These are phyloP conservation scores for Babesia divergens DNA, from an alignment of 169 alveolate genomes.

Conservation along the genomic window DNA sequence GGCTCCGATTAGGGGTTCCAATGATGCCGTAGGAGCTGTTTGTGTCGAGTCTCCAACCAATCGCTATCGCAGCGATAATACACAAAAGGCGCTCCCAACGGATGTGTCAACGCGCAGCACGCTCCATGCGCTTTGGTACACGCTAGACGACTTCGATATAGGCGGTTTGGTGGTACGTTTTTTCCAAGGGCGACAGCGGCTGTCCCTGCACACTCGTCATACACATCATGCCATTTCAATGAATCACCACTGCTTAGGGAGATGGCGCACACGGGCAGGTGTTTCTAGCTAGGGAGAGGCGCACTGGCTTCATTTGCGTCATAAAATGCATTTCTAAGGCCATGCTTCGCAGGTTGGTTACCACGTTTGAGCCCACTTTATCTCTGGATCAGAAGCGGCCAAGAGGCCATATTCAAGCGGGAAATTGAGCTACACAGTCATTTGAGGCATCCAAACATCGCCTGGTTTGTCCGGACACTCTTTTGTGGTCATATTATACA, in stretches of 20 bases:
- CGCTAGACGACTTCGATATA: conserved; percentile 75
- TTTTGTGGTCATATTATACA: too few relatives aligned
- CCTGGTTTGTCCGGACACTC: conserved; percentile 62
- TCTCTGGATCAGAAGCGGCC: conserved; percentile 62
- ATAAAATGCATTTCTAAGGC: conserved; percentile 79
- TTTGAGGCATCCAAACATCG: conserved; percentile 82
- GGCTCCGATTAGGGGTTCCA: too few relatives aligned
- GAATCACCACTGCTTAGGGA: conserved; percentile 60
- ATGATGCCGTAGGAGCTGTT: not conserved
- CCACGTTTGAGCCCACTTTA: not conserved
- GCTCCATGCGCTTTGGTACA: conserved; percentile 68
- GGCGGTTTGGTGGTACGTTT: conserved; percentile 74
- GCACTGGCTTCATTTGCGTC: conserved; percentile 85
- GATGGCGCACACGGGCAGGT: conserved; percentile 90
- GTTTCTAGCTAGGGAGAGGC: conserved; percentile 82
- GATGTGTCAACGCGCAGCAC: conserved; percentile 73
- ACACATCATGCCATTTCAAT: not conserved
- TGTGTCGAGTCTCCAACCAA: not conserved
- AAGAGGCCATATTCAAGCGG: conserved; percentile 79
- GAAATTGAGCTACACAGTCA: conserved; percentile 88
- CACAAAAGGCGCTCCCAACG: conserved; percentile 33
- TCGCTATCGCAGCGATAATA: not conserved
- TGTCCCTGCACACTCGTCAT: not conserved
- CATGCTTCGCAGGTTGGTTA: conserved; percentile 62
- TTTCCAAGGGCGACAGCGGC: too few relatives aligned